A percentile compares a stretch with the other conserved stretches of the same genome.
Conservation (phyloP, 345 rosid species). For the Gynandropsis gynandra region DNA sequence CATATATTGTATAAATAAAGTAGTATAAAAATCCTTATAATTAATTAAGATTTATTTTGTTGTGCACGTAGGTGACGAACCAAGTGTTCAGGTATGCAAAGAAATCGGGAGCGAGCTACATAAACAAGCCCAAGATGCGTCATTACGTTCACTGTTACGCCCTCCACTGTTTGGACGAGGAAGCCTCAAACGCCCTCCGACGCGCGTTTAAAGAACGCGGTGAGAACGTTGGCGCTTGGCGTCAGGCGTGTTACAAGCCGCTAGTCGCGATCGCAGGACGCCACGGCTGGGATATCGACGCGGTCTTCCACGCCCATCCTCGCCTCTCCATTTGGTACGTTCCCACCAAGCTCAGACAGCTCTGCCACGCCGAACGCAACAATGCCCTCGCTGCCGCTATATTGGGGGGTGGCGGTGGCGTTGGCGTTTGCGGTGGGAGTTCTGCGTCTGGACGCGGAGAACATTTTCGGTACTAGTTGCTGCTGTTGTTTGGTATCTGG, state of each 20-base stretch:
- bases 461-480: conserved; percentile 10
- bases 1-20: too few species aligned
- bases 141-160: conserved; percentile 99
- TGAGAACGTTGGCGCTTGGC: conserved; percentile 95
- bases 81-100: conserved; percentile 93
- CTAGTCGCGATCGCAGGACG: conserved; percentile 73
- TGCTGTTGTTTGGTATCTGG: conserved; percentile 2
- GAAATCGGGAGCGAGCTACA: conserved; percentile 91
- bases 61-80: conserved; percentile 62
- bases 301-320: conserved; percentile 78
- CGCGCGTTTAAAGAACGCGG: conserved; percentile 84
- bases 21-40: too few species aligned
- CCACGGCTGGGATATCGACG: conserved; percentile 95
- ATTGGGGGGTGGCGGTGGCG: conserved; percentile 34
- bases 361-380: conserved; percentile 74
- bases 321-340: conserved; percentile 95
- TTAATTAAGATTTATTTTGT: not conserved
- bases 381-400: conserved; percentile 42
- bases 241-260: conserved; percentile 94
- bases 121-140: conserved; percentile 98
- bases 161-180: conserved; percentile 87
- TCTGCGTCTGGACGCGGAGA: conserved; percentile 22
- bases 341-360: conserved; percentile 93
- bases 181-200: conserved; percentile 66
- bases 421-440: conserved; percentile 15